Conservation (phyloP, 2,329 filamentous ascomycete species). For the Penicillium sp. region DNA sequence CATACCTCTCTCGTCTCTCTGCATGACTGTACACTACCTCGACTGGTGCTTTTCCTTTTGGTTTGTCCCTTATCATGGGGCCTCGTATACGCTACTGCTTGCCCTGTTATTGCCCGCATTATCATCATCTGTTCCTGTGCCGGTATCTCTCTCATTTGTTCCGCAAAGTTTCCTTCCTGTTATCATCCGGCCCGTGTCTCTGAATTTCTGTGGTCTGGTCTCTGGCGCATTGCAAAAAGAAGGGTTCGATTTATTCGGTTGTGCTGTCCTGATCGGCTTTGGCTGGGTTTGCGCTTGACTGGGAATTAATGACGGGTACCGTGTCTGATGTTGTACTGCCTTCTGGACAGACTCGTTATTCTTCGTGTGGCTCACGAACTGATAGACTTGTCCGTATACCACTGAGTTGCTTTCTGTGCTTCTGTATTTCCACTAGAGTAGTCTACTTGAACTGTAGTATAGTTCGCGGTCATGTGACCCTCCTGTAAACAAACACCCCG, state of each 20-base stretch:
- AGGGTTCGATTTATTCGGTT: conserved; percentile 30
- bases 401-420: neutral
- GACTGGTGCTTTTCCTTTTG: conserved; percentile 24
- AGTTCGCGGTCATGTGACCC: neutral
- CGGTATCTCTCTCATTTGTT: conserved; percentile 20
- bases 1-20: conserved; percentile 22
- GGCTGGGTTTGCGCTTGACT: conserved; percentile 28
- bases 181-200: conserved; percentile 16
- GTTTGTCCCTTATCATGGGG: conserved; percentile 14
- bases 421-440: neutral
- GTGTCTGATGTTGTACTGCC: conserved; percentile 7
- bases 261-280: conserved; percentile 27
- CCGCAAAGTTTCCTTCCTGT: conserved; percentile 13
- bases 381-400: conserved; percentile 18
- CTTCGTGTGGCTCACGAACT: conserved; percentile 16
- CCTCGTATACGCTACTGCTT: conserved; percentile 20
- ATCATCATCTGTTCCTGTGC: conserved; percentile 13
- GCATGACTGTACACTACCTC: conserved; percentile 36
- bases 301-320: conserved; percentile 27
- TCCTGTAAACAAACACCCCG: neutral
- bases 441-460: neutral
- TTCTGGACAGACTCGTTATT: conserved; percentile 19
- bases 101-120: conserved; percentile 8
- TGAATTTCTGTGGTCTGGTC: conserved; percentile 23
- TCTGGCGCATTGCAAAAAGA: conserved; percentile 35